These are phyloP conservation scores for Ogataea pignaliae DNA, from an alignment of 805 yeast species.

Conservation along the genomic window DNA sequence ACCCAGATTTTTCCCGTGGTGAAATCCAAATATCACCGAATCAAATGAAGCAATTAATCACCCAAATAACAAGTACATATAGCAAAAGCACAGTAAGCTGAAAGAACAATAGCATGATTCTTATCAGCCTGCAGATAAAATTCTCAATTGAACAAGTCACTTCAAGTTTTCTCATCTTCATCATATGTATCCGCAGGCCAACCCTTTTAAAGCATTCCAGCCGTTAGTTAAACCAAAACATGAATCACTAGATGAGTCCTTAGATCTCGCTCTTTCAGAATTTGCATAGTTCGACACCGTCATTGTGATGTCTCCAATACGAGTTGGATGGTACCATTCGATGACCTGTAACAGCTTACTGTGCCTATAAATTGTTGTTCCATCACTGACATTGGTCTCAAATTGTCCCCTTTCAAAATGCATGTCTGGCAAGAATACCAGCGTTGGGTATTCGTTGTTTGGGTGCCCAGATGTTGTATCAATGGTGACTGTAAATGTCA, in stretches of 20 bases:
- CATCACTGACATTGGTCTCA: constrained; percentile 50
- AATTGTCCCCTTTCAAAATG: constrained; percentile 57
- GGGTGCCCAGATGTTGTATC: constrained; percentile 17
- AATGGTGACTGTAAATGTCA: constrained; percentile 46
- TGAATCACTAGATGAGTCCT: constrained; percentile 6
- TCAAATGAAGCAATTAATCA: no score
- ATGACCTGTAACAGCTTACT: constrained; percentile 50
- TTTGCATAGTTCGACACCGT: constrained; percentile 11
- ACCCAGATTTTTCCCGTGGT: no score
- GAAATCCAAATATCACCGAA: no score
- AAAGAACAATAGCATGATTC: constrained; percentile 10
- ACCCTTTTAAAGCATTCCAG: constrained; percentile 25
- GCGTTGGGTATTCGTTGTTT: constrained; percentile 39
- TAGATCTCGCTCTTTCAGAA: not conserved
- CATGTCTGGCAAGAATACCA: constrained; percentile 64
- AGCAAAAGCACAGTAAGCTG: constrained; percentile 11
- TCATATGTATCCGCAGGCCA: constrained; percentile 31
- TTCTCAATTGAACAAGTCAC: constrained; percentile 11
- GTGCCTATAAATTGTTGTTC: constrained; percentile 42
- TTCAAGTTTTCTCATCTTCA: not conserved
- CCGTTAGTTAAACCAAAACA: not conserved
- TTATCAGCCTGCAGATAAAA: constrained; percentile 29
- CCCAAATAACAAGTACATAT: no score
- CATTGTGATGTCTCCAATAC: constrained; percentile 21
- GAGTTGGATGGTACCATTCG: constrained; percentile 62